These are phyloP conservation scores for Mycosarcoma maydis DNA, from an alignment of 1,284 basidiomycete genomes.

Conservation along the genomic window DNA sequence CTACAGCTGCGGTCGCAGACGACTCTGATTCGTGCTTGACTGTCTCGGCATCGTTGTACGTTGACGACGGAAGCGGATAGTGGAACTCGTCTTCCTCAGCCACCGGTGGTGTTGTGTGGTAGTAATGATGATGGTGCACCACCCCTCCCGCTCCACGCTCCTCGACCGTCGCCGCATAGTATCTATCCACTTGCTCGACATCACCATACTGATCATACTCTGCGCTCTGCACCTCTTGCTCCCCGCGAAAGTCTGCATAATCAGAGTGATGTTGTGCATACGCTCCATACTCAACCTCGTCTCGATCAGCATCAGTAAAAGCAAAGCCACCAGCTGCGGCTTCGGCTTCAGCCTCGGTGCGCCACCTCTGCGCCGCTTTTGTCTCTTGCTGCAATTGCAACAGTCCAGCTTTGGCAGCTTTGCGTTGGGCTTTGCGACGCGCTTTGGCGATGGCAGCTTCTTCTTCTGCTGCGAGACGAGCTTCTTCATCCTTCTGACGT, in stretches of 20 bases:
- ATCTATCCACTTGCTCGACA: constrained; percentile 26
- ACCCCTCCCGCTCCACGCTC: constrained; percentile 36
- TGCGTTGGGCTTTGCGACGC: constrained; percentile 48
- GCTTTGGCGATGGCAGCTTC: constrained; percentile 60
- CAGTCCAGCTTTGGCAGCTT: constrained; percentile 54
- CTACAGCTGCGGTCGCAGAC: neutral
- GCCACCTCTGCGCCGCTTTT: constrained; percentile 23
- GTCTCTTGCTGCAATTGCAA: constrained; percentile 41
- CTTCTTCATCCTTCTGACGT: constrained; percentile 41
- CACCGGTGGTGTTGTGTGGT: constrained; percentile 28
- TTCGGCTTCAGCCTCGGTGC: constrained; percentile 57
- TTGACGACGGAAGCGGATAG: constrained; percentile 1
- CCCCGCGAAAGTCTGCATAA: too few relatives aligned
- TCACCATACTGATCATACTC: constrained; percentile 36
- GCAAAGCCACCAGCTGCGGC: constrained; percentile 55
- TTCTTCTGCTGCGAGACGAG: constrained; percentile 45
- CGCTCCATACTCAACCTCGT: constrained; percentile 6
- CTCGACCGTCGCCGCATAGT: constrained; percentile 29
- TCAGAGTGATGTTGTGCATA: constrained; percentile 13
- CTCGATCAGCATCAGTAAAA: constrained; percentile 26
- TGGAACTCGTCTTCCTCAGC: constrained; percentile 8
- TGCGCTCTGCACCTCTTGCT: constrained; percentile 21
- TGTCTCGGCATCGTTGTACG: neutral
- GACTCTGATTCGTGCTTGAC: neutral
- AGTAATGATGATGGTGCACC: constrained; percentile 60